Base-by-base conservation (phyloP, 164 flowering plant genomes). In the Annona squamosa region DNA sequence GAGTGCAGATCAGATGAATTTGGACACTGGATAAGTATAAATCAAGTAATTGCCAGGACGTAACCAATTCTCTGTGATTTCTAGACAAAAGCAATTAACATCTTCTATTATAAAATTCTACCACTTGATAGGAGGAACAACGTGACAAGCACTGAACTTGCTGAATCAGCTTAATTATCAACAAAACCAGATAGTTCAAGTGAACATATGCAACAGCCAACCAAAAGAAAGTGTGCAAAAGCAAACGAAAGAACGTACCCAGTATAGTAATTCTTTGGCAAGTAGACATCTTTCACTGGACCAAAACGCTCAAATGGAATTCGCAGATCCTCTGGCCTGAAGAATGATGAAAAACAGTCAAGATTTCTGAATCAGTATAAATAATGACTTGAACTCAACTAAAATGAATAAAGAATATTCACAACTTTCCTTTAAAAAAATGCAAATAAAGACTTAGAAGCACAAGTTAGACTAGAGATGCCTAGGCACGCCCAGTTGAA, bases 221-320 rank as follows among this genome's bases (percentile, higher is more conserved):
- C 2, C 59, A 52, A 52, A 9, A 52, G 59, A 52, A 5, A 52
- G 59, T 52, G 13, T 48, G 52, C 52, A 26, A 26, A 26, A 26
- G 37, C 59, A 52, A 52, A 7, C 59, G 13, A 52, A 10, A 52
- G 10, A 74, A 66, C 76, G 77, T 87, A 94, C 98, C 97, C 97
- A 65, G 98, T 92, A 79, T 94, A 87, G 77, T 91, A 94, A 79
- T 92, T 88, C 83, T 90, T 94, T 0, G 98, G 98, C 47, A 94
- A 88, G 79, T 94, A 94, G 4, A 94, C 91, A 85, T 94, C 98
- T 80, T 92, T 94, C 72, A 94, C 87, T 1, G 92, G 91, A 66
- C 98, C 97, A 88, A 79, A 94, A 3, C 93, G 88, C 76, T 92
- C 97, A 77, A 94, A 94, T 0, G 97, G 92, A 13, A 72, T 72